These are phyloP conservation scores for Xenoacremonium recifei DNA, from an alignment of 2,329 filamentous ascomycete genomes.

Conservation along the genomic window DNA sequence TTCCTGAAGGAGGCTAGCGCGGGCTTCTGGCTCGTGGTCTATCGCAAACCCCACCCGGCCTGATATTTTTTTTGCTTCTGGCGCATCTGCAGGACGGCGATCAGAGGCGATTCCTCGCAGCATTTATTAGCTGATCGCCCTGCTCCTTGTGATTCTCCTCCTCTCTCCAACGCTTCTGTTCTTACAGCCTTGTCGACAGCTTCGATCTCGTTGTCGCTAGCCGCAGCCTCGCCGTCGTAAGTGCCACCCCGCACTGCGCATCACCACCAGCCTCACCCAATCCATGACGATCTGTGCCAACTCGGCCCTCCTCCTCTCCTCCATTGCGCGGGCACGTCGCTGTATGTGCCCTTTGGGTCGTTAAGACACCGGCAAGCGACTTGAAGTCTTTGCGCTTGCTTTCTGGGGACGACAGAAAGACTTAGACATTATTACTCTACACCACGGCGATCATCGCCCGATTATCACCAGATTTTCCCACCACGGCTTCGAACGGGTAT, in stretches of 20 bases:
- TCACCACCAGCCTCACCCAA: slow-evolving; percentile 4
- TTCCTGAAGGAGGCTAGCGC: no score
- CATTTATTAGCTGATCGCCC: no score
- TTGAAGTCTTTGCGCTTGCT: slow-evolving; percentile 69
- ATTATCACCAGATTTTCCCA: not conserved
- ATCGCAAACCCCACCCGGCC: no score
- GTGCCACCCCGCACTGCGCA: no score
- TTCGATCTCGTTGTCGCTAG: slow-evolving; percentile 1
- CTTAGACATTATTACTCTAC: slow-evolving; percentile 28
- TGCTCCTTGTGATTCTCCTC: no score
- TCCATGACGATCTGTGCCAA: slow-evolving; percentile 19
- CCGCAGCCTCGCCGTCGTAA: no score
- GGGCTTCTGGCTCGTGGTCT: no score
- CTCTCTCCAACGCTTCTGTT: no score
- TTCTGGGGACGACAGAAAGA: slow-evolving; percentile 55
- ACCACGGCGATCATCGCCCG: not conserved
- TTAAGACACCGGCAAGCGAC: slow-evolving; percentile 57
- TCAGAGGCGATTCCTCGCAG: no score
- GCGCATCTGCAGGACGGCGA: no score
- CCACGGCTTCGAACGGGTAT: not conserved
- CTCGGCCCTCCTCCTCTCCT: slow-evolving; percentile 7
- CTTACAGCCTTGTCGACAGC: slow-evolving; percentile 1
- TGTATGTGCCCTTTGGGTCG: slow-evolving; percentile 43
- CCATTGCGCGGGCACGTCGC: slow-evolving; percentile 31
- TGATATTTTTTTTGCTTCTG: no score